A percentile compares a stretch with the other conserved stretches of the same genome.
These are phyloP conservation scores for Arctium minus DNA, from an alignment of 129 eudicot species.

Conservation along the genomic window DNA sequence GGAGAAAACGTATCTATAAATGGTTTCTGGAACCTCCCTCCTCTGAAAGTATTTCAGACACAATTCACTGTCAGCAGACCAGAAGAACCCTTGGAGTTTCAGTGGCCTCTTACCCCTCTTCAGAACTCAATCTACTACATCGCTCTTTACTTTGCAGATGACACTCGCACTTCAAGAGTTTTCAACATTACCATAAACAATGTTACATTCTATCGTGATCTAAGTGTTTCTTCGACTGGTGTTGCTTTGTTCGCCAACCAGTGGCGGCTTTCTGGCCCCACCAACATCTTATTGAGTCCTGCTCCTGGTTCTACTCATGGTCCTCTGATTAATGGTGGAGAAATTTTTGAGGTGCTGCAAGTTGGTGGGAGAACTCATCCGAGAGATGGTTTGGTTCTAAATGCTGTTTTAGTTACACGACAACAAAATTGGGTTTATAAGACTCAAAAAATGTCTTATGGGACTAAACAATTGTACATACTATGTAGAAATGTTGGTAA, in stretches of 20 bases:
- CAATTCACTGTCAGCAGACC: slow-evolving; percentile 26
- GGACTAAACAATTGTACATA: background rate
- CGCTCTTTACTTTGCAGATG: slow-evolving; percentile 74
- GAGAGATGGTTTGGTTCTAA: slow-evolving; percentile 50
- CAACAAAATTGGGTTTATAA: background rate
- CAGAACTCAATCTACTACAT: slow-evolving; percentile 50
- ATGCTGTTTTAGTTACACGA: background rate
- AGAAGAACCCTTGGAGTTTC: slow-evolving; percentile 37
- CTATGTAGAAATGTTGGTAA: background rate
- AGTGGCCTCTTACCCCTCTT: slow-evolving; percentile 66
- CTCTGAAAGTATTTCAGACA: slow-evolving; percentile 64
- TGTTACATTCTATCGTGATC: slow-evolving; percentile 37
- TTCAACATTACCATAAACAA: slow-evolving; percentile 47
- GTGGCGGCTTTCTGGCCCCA: slow-evolving; percentile 68
- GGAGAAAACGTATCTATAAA: slow-evolving; percentile 48
- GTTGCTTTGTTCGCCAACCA: slow-evolving; percentile 52
- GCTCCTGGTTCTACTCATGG: slow-evolving; percentile 44
- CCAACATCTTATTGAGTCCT: slow-evolving; percentile 51
- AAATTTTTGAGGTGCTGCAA: slow-evolving; percentile 42
- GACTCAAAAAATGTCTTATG: background rate
- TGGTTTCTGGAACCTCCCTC: slow-evolving; percentile 87
- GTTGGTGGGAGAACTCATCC: slow-evolving; percentile 65
- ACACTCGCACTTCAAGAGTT: slow-evolving; percentile 36
- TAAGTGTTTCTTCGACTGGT: slow-evolving; percentile 49
- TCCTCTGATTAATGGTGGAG: slow-evolving; percentile 56